phyloP scores from a whole-genome alignment of 371 early-diverging fungal genomes.

The Mortierella sp. region DNA sequence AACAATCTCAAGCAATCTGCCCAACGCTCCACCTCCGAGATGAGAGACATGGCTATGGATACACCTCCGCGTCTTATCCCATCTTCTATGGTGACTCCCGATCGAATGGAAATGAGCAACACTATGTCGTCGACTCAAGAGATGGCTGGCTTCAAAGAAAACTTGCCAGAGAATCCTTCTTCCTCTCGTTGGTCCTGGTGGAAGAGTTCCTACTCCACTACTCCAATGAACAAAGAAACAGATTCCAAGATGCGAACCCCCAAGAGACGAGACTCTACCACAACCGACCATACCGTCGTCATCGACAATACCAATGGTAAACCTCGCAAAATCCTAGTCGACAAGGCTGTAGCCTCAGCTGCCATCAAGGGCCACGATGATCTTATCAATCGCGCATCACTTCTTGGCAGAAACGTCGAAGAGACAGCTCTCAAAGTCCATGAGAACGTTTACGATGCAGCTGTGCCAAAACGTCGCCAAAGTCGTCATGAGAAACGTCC shows the following conservation, averaged over 20 bases:
- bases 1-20: not conserved
- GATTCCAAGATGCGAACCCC: not conserved
- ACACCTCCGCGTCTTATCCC: not conserved
- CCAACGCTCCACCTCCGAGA: not conserved
- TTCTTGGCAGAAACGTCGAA: slow-evolving; percentile 24
- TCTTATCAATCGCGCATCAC: slow-evolving; percentile 11
- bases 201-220: slow-evolving; percentile 10
- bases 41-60: not conserved
- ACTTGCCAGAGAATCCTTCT: slow-evolving; percentile 23
- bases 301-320: not conserved
- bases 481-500: slow-evolving; percentile 25
- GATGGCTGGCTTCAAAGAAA: slow-evolving; percentile 5
- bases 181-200: slow-evolving; percentile 47
- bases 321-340: slow-evolving; percentile 32
- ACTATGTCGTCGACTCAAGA: slow-evolving; percentile 3
- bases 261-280: not conserved
- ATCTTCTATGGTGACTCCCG: no score
- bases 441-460: slow-evolving; percentile 48
- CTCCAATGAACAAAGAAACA: not conserved
- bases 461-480: slow-evolving; percentile 24
- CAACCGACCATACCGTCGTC: not conserved
- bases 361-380: slow-evolving; percentile 48
- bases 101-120: not conserved
- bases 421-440: slow-evolving; percentile 51
- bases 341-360: slow-evolving; percentile 31